Evolutionary conservation across 2,329 filamentous ascomycete species (phyloP), one percentile per base, ranked within the genome.

Genomic region (Sporothrix euskadiensis): DNA sequence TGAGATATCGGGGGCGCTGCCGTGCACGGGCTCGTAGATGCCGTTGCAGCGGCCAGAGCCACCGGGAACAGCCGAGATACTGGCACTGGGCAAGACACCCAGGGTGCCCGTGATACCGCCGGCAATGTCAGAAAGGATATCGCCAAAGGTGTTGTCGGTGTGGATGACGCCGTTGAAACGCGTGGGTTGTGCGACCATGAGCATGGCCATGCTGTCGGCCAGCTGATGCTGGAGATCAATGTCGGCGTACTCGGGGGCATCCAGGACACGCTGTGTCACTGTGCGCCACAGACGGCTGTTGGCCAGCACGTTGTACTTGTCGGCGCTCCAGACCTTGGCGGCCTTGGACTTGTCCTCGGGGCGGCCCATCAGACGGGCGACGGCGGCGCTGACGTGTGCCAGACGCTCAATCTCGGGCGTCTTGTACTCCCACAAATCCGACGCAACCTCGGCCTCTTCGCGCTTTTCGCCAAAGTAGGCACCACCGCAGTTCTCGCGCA

Each of bases 1-100:
- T 8, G 89, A 88, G 76, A 94, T 93, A 77, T 94, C 91, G 12
- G 92, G 91, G 1, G 91, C 92, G 71, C 79, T 88, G 83, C 90
- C 91, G 79, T 94, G 91, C 72, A 94, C 92, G 4, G 91, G 91
- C 83, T 94, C 91, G 79, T 93, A 94, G 77, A 93, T 92, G 75
- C 91, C 91, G 77, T 92, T 92, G 77, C 80, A 82, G n/a, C 76
- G 78, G n/a, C 78, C 79, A 22, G 81, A 32, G 41, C 47, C 52
- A 1, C 81, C 79, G 0, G 83, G 82, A 2, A 85, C 80, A 1
- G 83, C 85, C 0, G 82, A 81, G 1, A 85, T 79, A 65, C 82
- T 84, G 3, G 84, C 84, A 69, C 83, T 84, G 0, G 84, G 85
- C 0, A 86, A 77, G 0, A 83, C 78, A 0, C 84, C 84, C 0